Evolutionary conservation across 2,329 filamentous ascomycete genomes (phyloP).

Genomic region (Botrytis galanthina): DNA sequence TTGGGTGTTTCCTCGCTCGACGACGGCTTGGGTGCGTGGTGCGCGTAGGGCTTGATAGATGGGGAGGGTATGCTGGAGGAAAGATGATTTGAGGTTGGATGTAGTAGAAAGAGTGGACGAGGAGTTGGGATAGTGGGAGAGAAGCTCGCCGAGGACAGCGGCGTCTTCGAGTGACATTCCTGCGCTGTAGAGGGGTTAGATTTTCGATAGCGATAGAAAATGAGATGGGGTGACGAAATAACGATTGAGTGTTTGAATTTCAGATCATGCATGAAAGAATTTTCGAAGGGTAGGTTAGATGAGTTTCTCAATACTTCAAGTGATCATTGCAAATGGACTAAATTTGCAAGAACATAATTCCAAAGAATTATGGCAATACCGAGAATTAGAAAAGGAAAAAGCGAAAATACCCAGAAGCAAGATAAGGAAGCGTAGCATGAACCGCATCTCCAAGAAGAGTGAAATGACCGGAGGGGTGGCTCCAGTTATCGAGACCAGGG

Average conservation of each 20-base stretch:
- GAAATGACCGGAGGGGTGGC: constrained; percentile 53
- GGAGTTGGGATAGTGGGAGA: constrained; percentile 41
- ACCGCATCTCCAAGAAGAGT: constrained; percentile 62
- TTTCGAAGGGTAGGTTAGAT: no score
- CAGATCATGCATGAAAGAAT: background rate
- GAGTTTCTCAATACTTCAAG: background rate
- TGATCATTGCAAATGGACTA: background rate
- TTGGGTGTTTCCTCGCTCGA: constrained; percentile 58
- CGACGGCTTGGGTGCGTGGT: constrained; percentile 57
- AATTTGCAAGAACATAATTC: accelerated
- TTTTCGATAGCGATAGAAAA: background rate
- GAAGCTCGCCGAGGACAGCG: constrained; percentile 55
- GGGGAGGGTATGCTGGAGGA: constrained; percentile 39
- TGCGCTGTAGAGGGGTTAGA: constrained; percentile 37
- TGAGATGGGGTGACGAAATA: background rate
- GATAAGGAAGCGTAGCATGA: constrained; percentile 63
- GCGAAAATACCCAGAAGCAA: constrained; percentile 44
- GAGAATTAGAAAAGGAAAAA: background rate
- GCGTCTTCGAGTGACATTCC: constrained; percentile 62
- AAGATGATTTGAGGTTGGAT: background rate
- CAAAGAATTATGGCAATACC: background rate
- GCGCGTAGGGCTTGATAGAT: constrained; percentile 59
- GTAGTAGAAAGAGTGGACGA: constrained; percentile 18
- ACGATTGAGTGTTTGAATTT: background rate
- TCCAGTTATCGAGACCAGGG: constrained; percentile 55